These are phyloP conservation scores for Trapa incisa DNA, from an alignment of 345 rosid species.

Conservation along the genomic window DNA sequence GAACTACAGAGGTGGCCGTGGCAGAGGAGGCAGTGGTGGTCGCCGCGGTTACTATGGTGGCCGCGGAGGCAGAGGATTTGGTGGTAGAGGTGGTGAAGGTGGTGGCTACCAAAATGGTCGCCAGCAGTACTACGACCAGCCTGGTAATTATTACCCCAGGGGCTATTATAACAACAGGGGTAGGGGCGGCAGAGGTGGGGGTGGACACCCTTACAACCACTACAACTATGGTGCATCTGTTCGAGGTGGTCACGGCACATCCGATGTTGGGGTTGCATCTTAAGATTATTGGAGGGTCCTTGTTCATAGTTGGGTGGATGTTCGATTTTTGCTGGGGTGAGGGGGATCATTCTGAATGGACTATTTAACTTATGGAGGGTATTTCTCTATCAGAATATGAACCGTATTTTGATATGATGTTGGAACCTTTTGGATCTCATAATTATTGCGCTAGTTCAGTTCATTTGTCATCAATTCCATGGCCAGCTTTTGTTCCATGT, in stretches of 20 bases:
- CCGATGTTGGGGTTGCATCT: constrained; percentile 30
- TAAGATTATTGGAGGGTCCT: neutral
- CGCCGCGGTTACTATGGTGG: constrained; percentile 59
- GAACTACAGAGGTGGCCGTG: constrained; percentile 58
- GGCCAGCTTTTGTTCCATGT: neutral
- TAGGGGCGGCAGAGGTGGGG: constrained; percentile 39
- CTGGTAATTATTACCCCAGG: constrained; percentile 55
- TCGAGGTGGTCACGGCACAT: constrained; percentile 39
- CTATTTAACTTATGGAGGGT: neutral
- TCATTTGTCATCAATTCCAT: neutral
- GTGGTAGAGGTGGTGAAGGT: constrained; percentile 58
- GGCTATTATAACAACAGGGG: constrained; percentile 57
- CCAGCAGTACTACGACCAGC: constrained; percentile 42
- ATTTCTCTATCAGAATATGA: neutral
- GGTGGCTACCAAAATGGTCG: constrained; percentile 55
- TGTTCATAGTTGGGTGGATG: neutral
- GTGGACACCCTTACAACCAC: constrained; percentile 16
- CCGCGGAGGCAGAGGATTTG: constrained; percentile 51
- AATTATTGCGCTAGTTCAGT: neutral
- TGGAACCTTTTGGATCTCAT: neutral
- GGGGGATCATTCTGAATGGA: neutral
- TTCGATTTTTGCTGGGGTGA: neutral
- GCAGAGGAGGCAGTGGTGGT: constrained; percentile 41
- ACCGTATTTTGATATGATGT: neutral
- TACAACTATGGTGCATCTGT: constrained; percentile 23